These are phyloP conservation scores for Salix caprea DNA, from an alignment of 345 rosid species.

Conservation along the genomic window DNA sequence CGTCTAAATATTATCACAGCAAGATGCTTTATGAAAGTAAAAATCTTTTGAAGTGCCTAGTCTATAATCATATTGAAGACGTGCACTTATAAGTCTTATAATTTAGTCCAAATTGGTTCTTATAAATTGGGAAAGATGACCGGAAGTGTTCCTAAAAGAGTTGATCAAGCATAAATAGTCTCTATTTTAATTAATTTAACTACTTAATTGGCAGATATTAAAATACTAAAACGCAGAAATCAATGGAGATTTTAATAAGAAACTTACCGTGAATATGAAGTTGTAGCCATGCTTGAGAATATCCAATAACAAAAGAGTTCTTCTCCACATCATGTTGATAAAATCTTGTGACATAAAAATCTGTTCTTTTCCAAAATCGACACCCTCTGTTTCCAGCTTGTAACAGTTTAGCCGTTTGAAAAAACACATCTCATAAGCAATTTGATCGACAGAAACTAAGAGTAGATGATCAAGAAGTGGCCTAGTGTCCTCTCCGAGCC, in stretches of 20 bases:
- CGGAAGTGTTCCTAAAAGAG: no score
- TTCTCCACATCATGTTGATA: constrained; percentile 30
- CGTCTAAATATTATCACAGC: no score
- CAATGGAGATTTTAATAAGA: not conserved
- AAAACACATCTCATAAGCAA: constrained; percentile 16
- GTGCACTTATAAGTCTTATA: no score
- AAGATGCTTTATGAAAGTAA: no score
- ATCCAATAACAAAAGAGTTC: constrained; percentile 15
- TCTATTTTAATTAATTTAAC: not conserved
- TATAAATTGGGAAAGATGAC: no score
- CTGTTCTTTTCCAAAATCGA: constrained; percentile 19
- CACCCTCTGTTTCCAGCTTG: constrained; percentile 20
- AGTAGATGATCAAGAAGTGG: constrained; percentile 20
- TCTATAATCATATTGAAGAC: no score
- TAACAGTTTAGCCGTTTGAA: constrained; percentile 23
- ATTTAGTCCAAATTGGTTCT: no score
- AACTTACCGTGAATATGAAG: constrained; percentile 27
- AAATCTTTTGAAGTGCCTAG: no score
- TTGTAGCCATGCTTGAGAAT: constrained; percentile 23
- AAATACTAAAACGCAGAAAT: not conserved
- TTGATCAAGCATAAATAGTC: not conserved
- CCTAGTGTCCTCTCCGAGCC: constrained; percentile 25
- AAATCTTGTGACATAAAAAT: constrained; percentile 22
- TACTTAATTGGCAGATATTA: not conserved
- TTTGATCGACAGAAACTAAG: constrained; percentile 19